Conservation (phyloP, 2,329 filamentous ascomycete genomes). For the Berkeleyomyces rouxiae region DNA sequence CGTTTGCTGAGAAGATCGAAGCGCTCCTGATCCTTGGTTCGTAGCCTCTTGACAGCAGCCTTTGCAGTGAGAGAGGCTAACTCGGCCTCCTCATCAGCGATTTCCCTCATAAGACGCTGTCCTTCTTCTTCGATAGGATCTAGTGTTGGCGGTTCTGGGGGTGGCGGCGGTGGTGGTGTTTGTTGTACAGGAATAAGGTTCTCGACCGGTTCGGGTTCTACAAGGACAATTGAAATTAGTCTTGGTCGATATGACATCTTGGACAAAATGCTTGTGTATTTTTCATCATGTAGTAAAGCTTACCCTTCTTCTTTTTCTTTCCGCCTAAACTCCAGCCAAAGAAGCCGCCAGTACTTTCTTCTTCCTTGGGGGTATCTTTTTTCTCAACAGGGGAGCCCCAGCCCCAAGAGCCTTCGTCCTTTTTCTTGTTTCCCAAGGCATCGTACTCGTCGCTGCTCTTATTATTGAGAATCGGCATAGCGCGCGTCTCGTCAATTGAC, state of each 20-base stretch:
- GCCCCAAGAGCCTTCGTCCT: conserved; percentile 4
- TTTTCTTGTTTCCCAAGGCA: neutral
- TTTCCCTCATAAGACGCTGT: conserved; percentile 6
- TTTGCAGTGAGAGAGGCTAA: neutral
- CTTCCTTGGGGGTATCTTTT: conserved; percentile 5
- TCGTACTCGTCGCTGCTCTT: neutral
- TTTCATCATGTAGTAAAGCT: neutral
- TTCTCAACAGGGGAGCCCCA: conserved; percentile 1
- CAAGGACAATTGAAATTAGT: neutral
- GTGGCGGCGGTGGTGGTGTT: neutral
- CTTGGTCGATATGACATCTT: neutral
- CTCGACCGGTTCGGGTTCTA: conserved; percentile 5
- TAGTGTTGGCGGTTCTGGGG: neutral
- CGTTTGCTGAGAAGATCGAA: conserved; percentile 3
- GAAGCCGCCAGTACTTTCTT: conserved; percentile 6
- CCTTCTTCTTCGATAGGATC: conserved; percentile 4
- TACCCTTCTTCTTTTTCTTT: conserved; percentile 10
- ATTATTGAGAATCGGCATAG: neutral
- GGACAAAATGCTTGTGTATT: neutral
- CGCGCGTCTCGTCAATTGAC: conserved; percentile 7
- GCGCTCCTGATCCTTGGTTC: conserved; percentile 7
- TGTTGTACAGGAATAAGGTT: conserved; percentile 1
- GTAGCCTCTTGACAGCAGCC: neutral
- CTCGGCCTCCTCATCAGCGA: conserved; percentile 9
- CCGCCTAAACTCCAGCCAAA: neutral